These are phyloP conservation scores for Fusarium virguliforme DNA, from an alignment of 2,329 filamentous ascomycete genomes.

Conservation along the genomic window DNA sequence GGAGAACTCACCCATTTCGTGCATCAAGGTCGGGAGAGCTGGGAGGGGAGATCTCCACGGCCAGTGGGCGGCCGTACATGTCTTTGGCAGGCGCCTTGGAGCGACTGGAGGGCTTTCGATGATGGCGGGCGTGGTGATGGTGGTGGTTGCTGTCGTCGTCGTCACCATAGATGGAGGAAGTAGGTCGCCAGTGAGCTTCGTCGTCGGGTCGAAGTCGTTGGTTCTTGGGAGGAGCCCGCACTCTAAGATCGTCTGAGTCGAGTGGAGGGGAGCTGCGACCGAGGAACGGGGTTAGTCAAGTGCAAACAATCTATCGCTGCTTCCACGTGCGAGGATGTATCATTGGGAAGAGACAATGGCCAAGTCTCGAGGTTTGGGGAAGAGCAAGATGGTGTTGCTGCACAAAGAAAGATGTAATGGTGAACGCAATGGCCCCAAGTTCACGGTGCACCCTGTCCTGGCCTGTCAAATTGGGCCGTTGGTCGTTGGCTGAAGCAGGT, in stretches of 20 bases:
- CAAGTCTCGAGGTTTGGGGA: slow-evolving; percentile 1
- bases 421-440: slow-evolving; percentile 21
- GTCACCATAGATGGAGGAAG: slow-evolving; percentile 69
- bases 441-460: slow-evolving; percentile 23
- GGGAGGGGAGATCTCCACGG: slow-evolving; percentile 70
- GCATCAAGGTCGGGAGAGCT: slow-evolving; percentile 68
- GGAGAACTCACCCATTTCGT: slow-evolving; percentile 60
- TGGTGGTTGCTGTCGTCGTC: slow-evolving; percentile 36
- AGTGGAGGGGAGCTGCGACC: slow-evolving; percentile 47
- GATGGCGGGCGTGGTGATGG: slow-evolving; percentile 17
- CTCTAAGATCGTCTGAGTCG: slow-evolving; percentile 44
- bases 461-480: neutral
- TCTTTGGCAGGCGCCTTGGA: slow-evolving; percentile 49
- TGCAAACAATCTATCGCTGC: slow-evolving; percentile 16
- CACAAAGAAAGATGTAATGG: slow-evolving; percentile 19
- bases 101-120: slow-evolving; percentile 57
- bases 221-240: slow-evolving; percentile 57
- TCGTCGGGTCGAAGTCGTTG: slow-evolving; percentile 53
- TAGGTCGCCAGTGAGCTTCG: slow-evolving; percentile 59
- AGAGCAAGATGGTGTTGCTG: slow-evolving; percentile 2
- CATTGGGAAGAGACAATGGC: slow-evolving; percentile 8
- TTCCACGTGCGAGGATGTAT: slow-evolving; percentile 14
- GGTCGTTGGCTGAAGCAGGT: slow-evolving; percentile 14
- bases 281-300: slow-evolving; percentile 42
- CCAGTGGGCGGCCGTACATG: slow-evolving; percentile 54